Conservation (phyloP, 1,284 basidiomycete genomes). For the Vanrija sp. region DNA sequence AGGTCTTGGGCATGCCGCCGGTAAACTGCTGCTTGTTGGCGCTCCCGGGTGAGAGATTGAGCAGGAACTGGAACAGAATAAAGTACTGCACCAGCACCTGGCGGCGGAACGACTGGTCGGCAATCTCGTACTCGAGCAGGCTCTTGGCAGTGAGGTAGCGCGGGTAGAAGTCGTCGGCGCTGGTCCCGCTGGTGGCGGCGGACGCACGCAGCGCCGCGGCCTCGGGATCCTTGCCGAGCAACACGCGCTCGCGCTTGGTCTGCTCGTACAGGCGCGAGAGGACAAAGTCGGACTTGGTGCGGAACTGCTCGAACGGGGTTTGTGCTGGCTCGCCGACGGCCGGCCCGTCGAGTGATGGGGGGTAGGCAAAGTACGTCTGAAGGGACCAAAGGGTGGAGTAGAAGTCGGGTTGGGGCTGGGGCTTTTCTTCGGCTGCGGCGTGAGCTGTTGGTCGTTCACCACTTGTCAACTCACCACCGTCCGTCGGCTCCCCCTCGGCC, state of each 20-base stretch:
- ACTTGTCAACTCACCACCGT: neutral
- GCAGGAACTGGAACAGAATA: constrained; percentile 47
- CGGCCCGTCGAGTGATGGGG: constrained; percentile 40
- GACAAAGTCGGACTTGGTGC: constrained; percentile 36
- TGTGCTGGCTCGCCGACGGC: constrained; percentile 14
- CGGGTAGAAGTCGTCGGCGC: constrained; percentile 34
- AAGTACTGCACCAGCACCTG: constrained; percentile 48
- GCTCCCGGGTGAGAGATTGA: constrained; percentile 36
- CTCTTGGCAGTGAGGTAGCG: constrained; percentile 42
- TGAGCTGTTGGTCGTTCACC: neutral
- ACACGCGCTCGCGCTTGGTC: constrained; percentile 32
- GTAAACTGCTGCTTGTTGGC: constrained; percentile 41
- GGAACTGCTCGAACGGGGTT: constrained; percentile 38
- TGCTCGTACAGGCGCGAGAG: constrained; percentile 38
- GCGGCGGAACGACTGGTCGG: constrained; percentile 44
- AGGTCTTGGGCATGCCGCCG: constrained; percentile 43
- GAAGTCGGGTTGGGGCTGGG: constrained; percentile 29
- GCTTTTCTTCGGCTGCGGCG: neutral
- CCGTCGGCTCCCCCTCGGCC: constrained; percentile 2
- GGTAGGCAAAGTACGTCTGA: constrained; percentile 45
- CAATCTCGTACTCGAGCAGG: constrained; percentile 39
- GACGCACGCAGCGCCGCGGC: neutral
- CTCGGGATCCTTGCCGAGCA: constrained; percentile 27
- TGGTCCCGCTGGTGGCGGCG: constrained; percentile 28
- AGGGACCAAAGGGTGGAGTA: constrained; percentile 47